Evolutionary conservation across 176 grass and related monocot genomes (phyloP), one percentile per base, ranked within the genome.

Genomic region (Bothriochloa decipiens): DNA sequence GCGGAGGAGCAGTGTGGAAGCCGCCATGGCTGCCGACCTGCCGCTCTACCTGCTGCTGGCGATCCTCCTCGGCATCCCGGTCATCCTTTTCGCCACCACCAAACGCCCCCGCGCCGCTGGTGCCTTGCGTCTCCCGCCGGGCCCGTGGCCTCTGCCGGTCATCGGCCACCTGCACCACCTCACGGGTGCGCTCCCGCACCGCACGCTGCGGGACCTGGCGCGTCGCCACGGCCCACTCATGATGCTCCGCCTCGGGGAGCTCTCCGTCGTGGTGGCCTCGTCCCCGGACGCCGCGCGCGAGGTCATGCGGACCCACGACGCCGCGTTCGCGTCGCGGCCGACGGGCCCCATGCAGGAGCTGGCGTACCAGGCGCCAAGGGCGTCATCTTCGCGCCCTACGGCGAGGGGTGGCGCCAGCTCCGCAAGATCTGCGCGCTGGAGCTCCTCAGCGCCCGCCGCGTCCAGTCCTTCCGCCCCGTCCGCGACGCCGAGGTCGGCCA

Each of bases 101-200:
- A n/a, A n/a, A n/a, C n/a, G n/a, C n/a, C n/a, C n/a, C n/a, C n/a
- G n/a, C n/a, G n/a, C n/a, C n/a, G n/a, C n/a, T n/a, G n/a, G n/a
- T n/a, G n/a, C n/a, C n/a, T n/a, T n/a, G 43, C 43, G 40, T 0
- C 68, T 70, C 64, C 79, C 65, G 11, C 80, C 66, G 22, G 72
- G 83, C 0, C 93, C 88, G 7, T 82, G 70, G 83, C 69, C 74
- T 7, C 75, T 92, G 47, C 88, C 86, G 1, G 26, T 92, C 35
- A 58, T 92, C 47, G 93, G 86, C 45, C 87, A 87, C 82, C 80
- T 95, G 33, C 90, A 92, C 80, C 90, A 95, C 68, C 85, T 95
- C n/a, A 16, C 68, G 3, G 80, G 85, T 13, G 73, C 40, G 29
- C 83, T 81, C n/a, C 87, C 85, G 70, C 92, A 95, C 76, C 85